These are phyloP conservation scores for Fraxinus quadrangulata DNA, from an alignment of 257 asterid species.

Conservation along the genomic window DNA sequence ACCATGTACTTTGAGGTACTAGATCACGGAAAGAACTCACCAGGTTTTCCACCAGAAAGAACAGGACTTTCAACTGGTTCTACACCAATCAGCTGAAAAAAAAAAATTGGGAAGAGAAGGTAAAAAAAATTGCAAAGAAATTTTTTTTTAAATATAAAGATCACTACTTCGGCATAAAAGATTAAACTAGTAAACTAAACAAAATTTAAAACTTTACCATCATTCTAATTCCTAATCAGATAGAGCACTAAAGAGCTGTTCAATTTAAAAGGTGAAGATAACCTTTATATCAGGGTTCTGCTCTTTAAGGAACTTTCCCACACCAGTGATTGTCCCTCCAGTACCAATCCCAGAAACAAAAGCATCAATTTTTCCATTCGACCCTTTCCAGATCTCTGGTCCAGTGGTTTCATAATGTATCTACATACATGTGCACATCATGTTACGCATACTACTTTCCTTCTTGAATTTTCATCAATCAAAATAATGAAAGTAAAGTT, in stretches of 20 bases:
- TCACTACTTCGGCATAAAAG: neutral
- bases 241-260: neutral
- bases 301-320: conserved; percentile 67
- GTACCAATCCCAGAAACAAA: conserved; percentile 77
- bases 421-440: conserved; percentile 29
- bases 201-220: neutral
- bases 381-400: conserved; percentile 77
- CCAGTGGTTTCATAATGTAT: conserved; percentile 92
- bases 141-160: neutral
- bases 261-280: conserved; percentile 1
- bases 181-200: neutral
- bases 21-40: conserved; percentile 34
- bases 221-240: neutral
- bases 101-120: conserved; percentile 1
- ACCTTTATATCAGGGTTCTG: conserved; percentile 70
- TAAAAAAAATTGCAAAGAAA: conserved; percentile 3
- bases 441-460: neutral
- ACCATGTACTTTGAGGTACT: neutral
- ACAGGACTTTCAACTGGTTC: conserved; percentile 47
- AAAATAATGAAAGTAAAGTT: neutral
- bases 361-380: conserved; percentile 61
- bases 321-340: conserved; percentile 79
- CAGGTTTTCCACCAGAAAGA: conserved; percentile 58
- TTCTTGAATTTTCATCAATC: neutral
- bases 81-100: conserved; percentile 40